Evolutionary conservation across 2,329 filamentous ascomycete genomes (phyloP), one percentile per base, ranked within the genome.

Genomic region (Cladosporium sp.): DNA sequence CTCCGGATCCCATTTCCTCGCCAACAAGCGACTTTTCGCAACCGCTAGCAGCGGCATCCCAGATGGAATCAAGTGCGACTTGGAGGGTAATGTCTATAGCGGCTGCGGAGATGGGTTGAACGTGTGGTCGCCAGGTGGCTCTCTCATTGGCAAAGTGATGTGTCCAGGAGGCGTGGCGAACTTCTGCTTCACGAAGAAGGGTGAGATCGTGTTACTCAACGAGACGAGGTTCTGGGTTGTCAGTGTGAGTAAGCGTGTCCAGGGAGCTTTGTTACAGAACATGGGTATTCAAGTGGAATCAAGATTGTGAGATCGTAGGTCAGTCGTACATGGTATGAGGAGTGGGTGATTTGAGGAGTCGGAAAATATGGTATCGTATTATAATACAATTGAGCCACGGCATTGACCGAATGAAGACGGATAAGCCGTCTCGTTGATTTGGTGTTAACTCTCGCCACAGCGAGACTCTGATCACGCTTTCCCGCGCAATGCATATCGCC

Each of bases 11-110:
- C 28, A 21, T 1, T 54, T 54, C 51, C 63, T 74, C 43, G 66
- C 69, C 32, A 74, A 74, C 56, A 58, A 70, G 49, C 63, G 71
- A 34, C 57, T 74, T 2, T 74, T 74, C 64, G 73, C 73, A n/a
- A 70, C 73, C 3, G 34, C 34, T 13, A 30, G 43, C 30, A 48
- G 21, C 14, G 84, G 85, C 2, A 77, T 86, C 1, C 86, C 88
- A 0, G 88, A 90, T 68, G 88, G 88, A 7, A 76, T 85, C 67
- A 83, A 84, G 68, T 79, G 80, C 43, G 85, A 87, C 69, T 77
- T 77, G 1, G 69, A 81, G 3, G 85, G 85, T 2, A 86, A 87
- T 70, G 81, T 87, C 1, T 87, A 85, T 74, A 79, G 80, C 28
- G 84, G 82, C 0, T 84, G 82, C 66, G 83, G 82, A 0, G 84